These are phyloP conservation scores for Ailanthus altissimus DNA, from an alignment of 345 rosid species.

Conservation along the genomic window DNA sequence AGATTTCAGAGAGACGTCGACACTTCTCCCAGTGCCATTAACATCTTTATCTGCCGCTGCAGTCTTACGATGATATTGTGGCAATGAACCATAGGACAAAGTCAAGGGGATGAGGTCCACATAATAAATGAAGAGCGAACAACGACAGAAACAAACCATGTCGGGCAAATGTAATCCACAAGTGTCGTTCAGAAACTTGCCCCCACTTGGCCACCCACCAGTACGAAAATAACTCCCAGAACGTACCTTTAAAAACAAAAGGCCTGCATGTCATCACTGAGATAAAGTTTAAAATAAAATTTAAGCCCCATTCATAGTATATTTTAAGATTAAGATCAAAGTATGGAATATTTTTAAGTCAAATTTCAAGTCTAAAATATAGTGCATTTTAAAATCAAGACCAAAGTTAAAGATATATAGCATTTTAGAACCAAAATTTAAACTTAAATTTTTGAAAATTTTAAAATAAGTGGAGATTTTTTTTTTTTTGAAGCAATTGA, in stretches of 20 bases:
- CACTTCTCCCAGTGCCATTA: slow-evolving; percentile 1
- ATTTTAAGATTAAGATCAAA: no score
- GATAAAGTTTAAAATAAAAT: no score
- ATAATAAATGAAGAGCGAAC: slow-evolving; percentile 5
- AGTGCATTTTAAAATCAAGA: no score
- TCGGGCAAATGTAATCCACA: slow-evolving; percentile 12
- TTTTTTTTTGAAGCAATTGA: no score
- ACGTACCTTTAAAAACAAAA: not conserved
- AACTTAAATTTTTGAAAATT: no score
- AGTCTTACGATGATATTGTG: not conserved
- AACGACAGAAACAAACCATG: not conserved
- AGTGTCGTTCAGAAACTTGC: not conserved
- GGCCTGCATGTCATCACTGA: no score
- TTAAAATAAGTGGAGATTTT: no score
- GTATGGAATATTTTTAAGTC: no score
- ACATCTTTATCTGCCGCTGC: not conserved
- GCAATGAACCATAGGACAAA: not conserved
- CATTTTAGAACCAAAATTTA: no score
- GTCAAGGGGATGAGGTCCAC: slow-evolving; percentile 7
- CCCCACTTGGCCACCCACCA: not conserved
- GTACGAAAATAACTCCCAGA: not conserved
- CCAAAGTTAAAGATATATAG: no score
- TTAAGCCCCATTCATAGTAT: no score
- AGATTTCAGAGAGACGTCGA: slow-evolving; percentile 11
- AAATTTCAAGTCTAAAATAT: no score